Evolutionary conservation across 2,329 filamentous ascomycete genomes (phyloP).

Genomic region (Stromatinia cepivora): DNA sequence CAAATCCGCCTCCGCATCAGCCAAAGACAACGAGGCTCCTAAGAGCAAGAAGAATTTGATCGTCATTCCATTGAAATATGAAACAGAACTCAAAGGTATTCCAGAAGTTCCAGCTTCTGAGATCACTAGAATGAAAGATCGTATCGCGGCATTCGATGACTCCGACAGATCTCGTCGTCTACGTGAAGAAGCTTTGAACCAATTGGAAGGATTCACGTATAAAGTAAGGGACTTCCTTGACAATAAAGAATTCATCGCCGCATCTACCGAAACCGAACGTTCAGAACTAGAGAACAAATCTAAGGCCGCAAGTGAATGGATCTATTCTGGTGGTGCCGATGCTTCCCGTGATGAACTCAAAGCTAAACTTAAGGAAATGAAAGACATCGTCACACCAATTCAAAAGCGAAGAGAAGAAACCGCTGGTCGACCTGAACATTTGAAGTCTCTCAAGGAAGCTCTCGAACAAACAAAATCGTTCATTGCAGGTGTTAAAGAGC

Average conservation of each 20-base stretch:
- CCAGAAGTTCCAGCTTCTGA: constrained; percentile 37
- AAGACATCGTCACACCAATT: constrained; percentile 75
- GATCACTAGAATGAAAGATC: constrained; percentile 49
- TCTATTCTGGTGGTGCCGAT: constrained; percentile 80
- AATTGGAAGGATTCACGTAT: constrained; percentile 93
- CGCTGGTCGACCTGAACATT: constrained; percentile 65
- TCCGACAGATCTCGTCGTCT: constrained; percentile 76
- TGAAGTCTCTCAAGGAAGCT: constrained; percentile 67
- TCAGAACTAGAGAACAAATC: constrained; percentile 66
- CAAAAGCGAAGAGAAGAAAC: constrained; percentile 73
- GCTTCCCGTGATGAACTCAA: constrained; percentile 75
- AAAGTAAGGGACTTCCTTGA: constrained; percentile 79
- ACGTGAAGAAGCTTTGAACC: constrained; percentile 86
- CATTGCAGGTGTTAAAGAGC: constrained; percentile 65
- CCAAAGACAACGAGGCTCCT: constrained; percentile 35
- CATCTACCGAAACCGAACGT: constrained; percentile 69
- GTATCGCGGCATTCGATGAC: constrained; percentile 78
- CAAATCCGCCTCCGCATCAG: constrained; percentile 39
- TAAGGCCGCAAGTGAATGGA: constrained; percentile 77
- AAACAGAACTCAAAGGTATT: constrained; percentile 34
- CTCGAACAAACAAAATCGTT: constrained; percentile 72
- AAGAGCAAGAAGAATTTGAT: constrained; percentile 39
- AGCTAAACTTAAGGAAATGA: constrained; percentile 72
- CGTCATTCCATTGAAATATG: constrained; percentile 39
- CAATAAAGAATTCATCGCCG: constrained; percentile 69